These are phyloP conservation scores for Jamesozyma hellenica DNA, from an alignment of 805 yeast species.

Conservation along the genomic window DNA sequence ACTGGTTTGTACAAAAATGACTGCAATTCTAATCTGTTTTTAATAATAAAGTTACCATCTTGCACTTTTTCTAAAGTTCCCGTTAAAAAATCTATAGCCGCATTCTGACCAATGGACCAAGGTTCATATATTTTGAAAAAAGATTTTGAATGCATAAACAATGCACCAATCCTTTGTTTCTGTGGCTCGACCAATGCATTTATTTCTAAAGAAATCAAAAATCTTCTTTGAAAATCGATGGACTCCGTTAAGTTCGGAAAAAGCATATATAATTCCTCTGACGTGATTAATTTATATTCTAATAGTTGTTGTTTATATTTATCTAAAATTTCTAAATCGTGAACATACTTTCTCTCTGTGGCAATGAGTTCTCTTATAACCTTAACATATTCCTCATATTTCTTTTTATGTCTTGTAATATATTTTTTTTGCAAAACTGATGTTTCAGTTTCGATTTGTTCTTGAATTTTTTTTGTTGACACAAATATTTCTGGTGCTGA, in stretches of 20 bases:
- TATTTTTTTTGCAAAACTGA: constrained; percentile 2
- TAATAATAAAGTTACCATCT: constrained; percentile 53
- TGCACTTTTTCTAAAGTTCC: constrained; percentile 37
- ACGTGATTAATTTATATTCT: constrained; percentile 55
- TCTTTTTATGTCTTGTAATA: constrained; percentile 16
- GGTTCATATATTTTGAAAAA: constrained; percentile 87
- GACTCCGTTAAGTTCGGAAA: constrained; percentile 80
- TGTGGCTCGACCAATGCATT: constrained; percentile 65
- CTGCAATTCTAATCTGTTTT: constrained; percentile 81
- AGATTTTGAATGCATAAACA: constrained; percentile 74
- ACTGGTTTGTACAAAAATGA: constrained; percentile 87
- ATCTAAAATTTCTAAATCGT: constrained; percentile 70
- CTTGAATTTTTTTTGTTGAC: constrained; percentile 22
- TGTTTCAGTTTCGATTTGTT: constrained; percentile 16
- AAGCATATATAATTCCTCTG: constrained; percentile 68
- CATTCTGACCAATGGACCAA: constrained; percentile 84
- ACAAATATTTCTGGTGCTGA: constrained; percentile 38
- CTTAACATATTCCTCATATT: constrained; percentile 34
- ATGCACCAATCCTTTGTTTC: constrained; percentile 79
- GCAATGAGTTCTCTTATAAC: constrained; percentile 77
- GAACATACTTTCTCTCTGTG: constrained; percentile 88
- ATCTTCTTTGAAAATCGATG: constrained; percentile 85
- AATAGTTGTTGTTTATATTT: constrained; percentile 60
- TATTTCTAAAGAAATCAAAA: constrained; percentile 80
- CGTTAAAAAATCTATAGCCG: constrained; percentile 72